These are phyloP conservation scores for Claviceps maximensis DNA, from an alignment of 2,329 filamentous ascomycete species.

Conservation along the genomic window DNA sequence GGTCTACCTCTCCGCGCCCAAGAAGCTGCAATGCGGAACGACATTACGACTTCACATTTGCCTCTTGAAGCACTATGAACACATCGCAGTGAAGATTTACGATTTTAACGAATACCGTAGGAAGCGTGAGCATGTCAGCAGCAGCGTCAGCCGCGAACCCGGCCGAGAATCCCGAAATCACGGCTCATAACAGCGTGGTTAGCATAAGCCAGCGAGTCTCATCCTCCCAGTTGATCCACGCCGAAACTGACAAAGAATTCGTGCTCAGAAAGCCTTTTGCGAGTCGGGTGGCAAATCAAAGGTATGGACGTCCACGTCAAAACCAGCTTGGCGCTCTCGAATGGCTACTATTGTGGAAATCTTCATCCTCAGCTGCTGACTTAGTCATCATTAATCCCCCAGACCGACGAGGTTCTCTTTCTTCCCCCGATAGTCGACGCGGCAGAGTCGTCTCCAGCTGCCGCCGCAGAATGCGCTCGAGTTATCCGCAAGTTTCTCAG, in stretches of 20 bases:
- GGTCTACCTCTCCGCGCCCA: neutral
- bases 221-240: neutral
- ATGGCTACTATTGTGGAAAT: neutral
- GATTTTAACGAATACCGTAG: neutral
- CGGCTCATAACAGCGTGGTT: conserved; percentile 54
- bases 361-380: neutral
- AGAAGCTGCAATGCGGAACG: too few relatives aligned
- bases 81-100: neutral
- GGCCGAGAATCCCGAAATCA: conserved; percentile 52
- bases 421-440: conserved; percentile 89
- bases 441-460: conserved; percentile 80
- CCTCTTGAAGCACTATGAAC: neutral
- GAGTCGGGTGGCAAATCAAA: conserved; percentile 52
- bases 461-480: conserved; percentile 68
- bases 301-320: conserved; percentile 23
- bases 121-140: conserved; percentile 4
- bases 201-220: conserved; percentile 14
- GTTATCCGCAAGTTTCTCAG: conserved; percentile 72
- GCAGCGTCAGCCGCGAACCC: conserved; percentile 14
- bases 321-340: neutral
- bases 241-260: conserved; percentile 13
- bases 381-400: conserved; percentile 1
- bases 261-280: conserved; percentile 60
- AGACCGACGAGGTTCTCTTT: conserved; percentile 83
- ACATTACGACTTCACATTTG: neutral